Conservation (phyloP, 139 green algal species). For the Zygnema circumcarinatum region DNA sequence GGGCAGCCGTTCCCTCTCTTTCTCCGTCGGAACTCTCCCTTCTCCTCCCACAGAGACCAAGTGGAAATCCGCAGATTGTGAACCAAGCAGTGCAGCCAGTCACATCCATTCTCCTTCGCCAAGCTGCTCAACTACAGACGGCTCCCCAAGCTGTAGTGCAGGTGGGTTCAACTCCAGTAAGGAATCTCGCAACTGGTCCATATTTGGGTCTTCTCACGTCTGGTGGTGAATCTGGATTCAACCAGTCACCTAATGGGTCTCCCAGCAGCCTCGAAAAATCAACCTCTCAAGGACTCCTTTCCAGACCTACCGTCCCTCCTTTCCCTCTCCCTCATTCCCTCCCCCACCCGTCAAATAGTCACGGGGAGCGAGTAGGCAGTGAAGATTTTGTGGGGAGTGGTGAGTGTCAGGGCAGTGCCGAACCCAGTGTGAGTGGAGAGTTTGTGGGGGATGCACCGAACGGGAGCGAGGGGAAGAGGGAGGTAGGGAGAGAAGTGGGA, state of each 20-base stretch:
- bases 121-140: slow-evolving; percentile 10
- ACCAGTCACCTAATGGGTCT: neutral
- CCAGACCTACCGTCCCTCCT: no score
- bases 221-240: neutral
- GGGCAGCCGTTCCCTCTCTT: neutral
- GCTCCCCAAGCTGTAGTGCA: slow-evolving; percentile 2
- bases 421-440: neutral
- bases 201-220: neutral
- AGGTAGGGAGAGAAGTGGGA: no score
- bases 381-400: neutral
- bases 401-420: neutral
- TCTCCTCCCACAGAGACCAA: neutral
- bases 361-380: neutral
- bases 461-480: no score
- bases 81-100: neutral
- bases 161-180: neutral
- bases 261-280: no score
- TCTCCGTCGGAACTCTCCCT: neutral
- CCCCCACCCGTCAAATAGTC: no score
- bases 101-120: slow-evolving; percentile 5
- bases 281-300: no score
- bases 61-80: neutral
- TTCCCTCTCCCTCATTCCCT: no score
- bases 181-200: neutral
- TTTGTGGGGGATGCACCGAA: no score